Evolutionary conservation across 805 yeast genomes (phyloP), one percentile per base, ranked within the genome.

Genomic region (Metschnikowia drakensbergensis): DNA sequence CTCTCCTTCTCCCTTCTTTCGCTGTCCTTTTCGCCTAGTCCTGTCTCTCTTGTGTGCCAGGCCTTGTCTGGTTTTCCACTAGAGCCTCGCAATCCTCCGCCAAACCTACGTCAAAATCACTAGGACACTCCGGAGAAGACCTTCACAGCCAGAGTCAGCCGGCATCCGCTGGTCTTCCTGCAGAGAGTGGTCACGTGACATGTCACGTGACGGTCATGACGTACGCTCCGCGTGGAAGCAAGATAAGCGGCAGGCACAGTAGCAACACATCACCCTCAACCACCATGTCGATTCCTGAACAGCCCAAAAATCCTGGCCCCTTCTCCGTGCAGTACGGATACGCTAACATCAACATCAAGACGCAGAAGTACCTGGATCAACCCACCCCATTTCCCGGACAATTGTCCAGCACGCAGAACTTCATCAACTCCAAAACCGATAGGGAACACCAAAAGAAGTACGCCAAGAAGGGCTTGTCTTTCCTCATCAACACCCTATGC

Each of bases 401-500:
- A 26, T 66, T 62, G 36, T 56, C 59, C 41, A 63, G 62, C 49
- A 64, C 65, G 3, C 47, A 55, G 36, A 66, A 60, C 17, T 69
- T 66, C 50, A 32, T 68, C 42, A 50, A 54, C 35, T 51, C 55
- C 37, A 60, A 69, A 17, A 65, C 63, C 17, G 64, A 61, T 44
- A 57, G 45, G 32, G 68, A 62, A 31, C 70, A 69, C 54, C 68
- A 63, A 51, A 69, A 68, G 63, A 62, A 66, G 50, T 68, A 66
- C 55, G 66, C 62, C 22, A 59, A 54, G 31, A 54, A 51, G 37
- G 13, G 60, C 13, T 58, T 66, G 33, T 39, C 54, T 30, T 51
- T 64, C 23, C 54, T 66, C 29, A 11, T 64, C 11, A 54, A 57
- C 38, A 54, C 57, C 4, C 43, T 60, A 10, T 61, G 66, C 52